Evolutionary conservation across 1,284 basidiomycete genomes (phyloP).

Genomic region (Wallemia ichthyophaga): DNA sequence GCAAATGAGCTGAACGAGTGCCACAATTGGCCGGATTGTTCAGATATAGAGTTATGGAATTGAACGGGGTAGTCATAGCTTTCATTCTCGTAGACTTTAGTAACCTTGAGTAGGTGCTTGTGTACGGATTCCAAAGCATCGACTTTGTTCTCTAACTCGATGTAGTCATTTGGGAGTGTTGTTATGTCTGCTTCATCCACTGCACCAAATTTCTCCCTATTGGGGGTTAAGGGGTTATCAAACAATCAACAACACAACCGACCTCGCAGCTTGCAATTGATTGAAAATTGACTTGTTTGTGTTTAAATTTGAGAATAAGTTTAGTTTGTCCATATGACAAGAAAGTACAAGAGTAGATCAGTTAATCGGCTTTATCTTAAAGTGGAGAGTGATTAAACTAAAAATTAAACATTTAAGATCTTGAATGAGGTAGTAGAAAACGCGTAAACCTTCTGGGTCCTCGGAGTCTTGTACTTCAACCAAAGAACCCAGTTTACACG

Average conservation of each 20-base stretch:
- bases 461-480: conserved; percentile 91
- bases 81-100: conserved; percentile 57
- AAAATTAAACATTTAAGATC: conserved; percentile 97
- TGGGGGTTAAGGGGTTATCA: neutral
- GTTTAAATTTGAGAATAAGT: conserved; percentile 24
- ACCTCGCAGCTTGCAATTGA: conserved; percentile 54
- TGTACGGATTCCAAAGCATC: conserved; percentile 68
- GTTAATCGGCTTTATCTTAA: conserved; percentile 97
- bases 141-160: conserved; percentile 72
- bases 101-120: conserved; percentile 48
- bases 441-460: conserved; percentile 87
- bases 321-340: conserved; percentile 45
- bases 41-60: neutral
- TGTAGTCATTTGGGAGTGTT: conserved; percentile 42
- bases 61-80: conserved; percentile 41
- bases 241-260: conserved; percentile 5
- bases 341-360: conserved; percentile 8
- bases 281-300: conserved; percentile 56
- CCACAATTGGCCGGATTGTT: conserved; percentile 25
- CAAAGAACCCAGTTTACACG: conserved; percentile 85
- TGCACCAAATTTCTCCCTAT: neutral
- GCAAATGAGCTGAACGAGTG: conserved; percentile 60
- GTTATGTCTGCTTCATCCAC: neutral
- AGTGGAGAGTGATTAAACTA: conserved; percentile 85
- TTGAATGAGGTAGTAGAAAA: conserved; percentile 95